These are phyloP conservation scores for Agaricales sp. DNA, from an alignment of 1,284 basidiomycete species.

Conservation along the genomic window DNA sequence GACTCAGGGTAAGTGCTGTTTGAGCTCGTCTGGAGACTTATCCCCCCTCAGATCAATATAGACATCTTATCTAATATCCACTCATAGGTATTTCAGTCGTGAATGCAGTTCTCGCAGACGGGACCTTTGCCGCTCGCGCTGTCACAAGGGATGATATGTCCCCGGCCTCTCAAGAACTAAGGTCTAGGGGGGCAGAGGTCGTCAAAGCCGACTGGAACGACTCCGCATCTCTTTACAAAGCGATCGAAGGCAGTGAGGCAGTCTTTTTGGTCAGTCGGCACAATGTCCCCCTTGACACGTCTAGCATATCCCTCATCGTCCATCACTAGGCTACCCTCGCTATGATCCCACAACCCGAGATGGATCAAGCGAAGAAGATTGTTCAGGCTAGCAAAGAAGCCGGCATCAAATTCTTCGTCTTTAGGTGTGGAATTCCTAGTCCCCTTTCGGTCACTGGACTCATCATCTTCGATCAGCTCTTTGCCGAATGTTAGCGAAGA, in stretches of 20 bases:
- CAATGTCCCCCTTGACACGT: no score
- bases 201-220: conserved; percentile 7
- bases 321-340: conserved; percentile 1
- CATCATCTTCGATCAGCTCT: no score
- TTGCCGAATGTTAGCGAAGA: no score
- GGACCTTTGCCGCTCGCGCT: conserved; percentile 11
- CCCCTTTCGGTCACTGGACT: no score
- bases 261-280: conserved; percentile 8
- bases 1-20: no score
- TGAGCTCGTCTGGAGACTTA: no score
- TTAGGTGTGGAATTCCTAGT: no score
- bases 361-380: conserved; percentile 6
- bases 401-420: conserved; percentile 10
- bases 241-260: conserved; percentile 8
- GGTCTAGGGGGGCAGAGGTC: conserved; percentile 7
- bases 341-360: no score
- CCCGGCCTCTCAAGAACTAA: conserved; percentile 6
- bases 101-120: conserved; percentile 9
- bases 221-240: conserved; percentile 5
- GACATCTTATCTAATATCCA: no score
- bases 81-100: conserved; percentile 10
- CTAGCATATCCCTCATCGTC: background rate
- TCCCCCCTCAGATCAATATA: no score
- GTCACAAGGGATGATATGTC: conserved; percentile 10
- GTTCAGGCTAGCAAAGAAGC: conserved; percentile 10